Base-by-base conservation (phyloP, 352 stramenopile species). In the Phytophthora pluvialis region DNA sequence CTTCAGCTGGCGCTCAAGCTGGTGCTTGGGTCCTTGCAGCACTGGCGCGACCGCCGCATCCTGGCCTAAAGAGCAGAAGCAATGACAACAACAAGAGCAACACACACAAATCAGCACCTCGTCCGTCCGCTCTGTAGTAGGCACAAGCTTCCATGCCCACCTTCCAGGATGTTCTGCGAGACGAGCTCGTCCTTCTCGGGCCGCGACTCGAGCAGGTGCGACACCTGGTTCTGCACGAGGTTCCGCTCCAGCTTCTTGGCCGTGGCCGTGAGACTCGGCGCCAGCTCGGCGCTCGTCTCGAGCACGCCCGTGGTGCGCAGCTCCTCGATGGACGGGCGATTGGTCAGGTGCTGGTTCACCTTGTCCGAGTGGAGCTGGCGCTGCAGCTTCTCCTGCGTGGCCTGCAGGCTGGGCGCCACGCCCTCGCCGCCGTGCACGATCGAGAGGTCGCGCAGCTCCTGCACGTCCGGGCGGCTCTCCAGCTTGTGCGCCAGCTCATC, bases 161-260 rank as follows among this genome's bases (percentile, higher is more conserved):
- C 83, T 55, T 88, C 70, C 32, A 91, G 44, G 51, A 94, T 92
- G 52, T 92, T 70, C 11, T 92, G 83, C 31, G 78, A 81, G 10
- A 94, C 80, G 13, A 95, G 79, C 18, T 95, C 81, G 7, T 94
- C 78, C 46, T 92, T 87, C 26, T 91, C 85, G 0, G 87, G 87
- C 39, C 87, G 75, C 8, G 78, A 87, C 60, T 95, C 87, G 0
- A 95, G 72, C 59, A 95, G 65, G 45, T 93, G 85, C 8, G 81
- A 84, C 12, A 95, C 83, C 46, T 95, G 85, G 68, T 94, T 88
- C 60, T 94, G 81, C 28, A 92, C 78, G 18, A 95, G 43, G 44
- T 83, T 90, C 28, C 80, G 72, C 73, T 94, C 83, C 6, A 95
- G 78, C 57, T 90, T 86, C 70, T 94, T 91, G 10, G 85, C 83